Evolutionary conservation across 352 stramenopile species (phyloP).

Genomic region (Phytophthora fragariaefolia): DNA sequence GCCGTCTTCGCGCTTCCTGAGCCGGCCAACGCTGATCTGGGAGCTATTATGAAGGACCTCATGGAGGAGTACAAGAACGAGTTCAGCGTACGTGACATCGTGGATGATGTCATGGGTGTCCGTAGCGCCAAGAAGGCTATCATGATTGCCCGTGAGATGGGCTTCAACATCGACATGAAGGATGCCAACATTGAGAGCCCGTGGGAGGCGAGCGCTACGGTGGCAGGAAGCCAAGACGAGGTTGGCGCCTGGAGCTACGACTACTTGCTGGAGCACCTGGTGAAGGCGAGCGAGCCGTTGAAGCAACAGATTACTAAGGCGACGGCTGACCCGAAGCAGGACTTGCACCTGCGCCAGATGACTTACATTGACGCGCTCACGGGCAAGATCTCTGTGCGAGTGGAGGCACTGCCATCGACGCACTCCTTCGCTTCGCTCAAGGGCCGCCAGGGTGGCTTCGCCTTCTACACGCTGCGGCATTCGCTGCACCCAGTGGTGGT

Average conservation of each 20-base stretch:
- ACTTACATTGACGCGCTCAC: conserved; percentile 55
- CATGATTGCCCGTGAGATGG: conserved; percentile 94
- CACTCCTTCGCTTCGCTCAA: conserved; percentile 74
- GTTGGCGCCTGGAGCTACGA: conserved; percentile 56
- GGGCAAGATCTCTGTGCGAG: conserved; percentile 56
- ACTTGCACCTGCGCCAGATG: conserved; percentile 58
- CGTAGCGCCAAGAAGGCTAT: conserved; percentile 92
- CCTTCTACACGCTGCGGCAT: conserved; percentile 83
- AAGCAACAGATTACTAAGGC: conserved; percentile 47
- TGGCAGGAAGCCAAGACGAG: conserved; percentile 41
- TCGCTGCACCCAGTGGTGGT: conserved; percentile 78
- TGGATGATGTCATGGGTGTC: conserved; percentile 93
- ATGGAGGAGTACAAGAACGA: conserved; percentile 56
- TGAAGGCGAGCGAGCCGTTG: conserved; percentile 47
- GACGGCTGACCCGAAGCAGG: conserved; percentile 29
- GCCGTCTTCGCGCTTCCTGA: conserved; percentile 36
- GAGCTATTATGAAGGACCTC: conserved; percentile 75
- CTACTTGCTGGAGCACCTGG: conserved; percentile 60
- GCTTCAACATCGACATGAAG: conserved; percentile 79
- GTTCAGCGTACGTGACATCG: conserved; percentile 74
- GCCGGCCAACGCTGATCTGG: conserved; percentile 50
- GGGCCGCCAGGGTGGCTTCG: conserved; percentile 74
- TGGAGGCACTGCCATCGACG: conserved; percentile 46
- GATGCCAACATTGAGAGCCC: conserved; percentile 67
- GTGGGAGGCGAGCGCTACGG: conserved; percentile 47